Base-by-base conservation (phyloP, 352 stramenopile species). In the Pythium pectinolyticum region DNA sequence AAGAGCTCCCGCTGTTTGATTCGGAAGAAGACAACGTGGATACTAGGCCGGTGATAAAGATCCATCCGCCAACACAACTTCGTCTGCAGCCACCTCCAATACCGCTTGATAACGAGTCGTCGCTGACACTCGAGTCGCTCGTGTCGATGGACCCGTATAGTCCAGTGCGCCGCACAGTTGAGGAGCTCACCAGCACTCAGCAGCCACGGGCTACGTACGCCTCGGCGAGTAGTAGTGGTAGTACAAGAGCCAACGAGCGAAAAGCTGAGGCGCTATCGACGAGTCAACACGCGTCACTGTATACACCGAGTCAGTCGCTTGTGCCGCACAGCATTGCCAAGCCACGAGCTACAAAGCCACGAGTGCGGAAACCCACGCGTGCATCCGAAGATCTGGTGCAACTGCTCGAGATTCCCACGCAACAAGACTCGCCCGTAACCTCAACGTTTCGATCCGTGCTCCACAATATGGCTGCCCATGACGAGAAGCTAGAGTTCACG, bases 81-180 rank as follows among this genome's bases (percentile, higher is more conserved):
- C 22, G 3, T 5, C 11, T 14, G 20, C 17, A 5, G 15, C 8
- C 35, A 11, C 12, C 35, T 7, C 35, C 35, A 19, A 6, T 17
- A 43, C n/a, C 4, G 20, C 10, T 25, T 51, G 28, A 54, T 20
- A 7, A 9, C 12, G 50, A 57, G 10, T 10, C n/a, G 2, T 10
- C 28, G 5, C 5, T 58, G 3, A 62, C 61, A 10, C 54, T 68
- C 3, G 61, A 69, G 32, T 48, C 54, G 15, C 41, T 69, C 25
- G 62, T 39, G 9, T 49, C 54, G 6, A 63, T 63, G 55, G 54
- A 69, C 32, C 54, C n/a, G 19, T 63, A 63, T 24, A 69, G 49
- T 28, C 47, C 40, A n/a, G n/a, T n/a, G n/a, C n/a, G n/a, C n/a
- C n/a, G n/a, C n/a, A n/a, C n/a, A n/a, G n/a, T n/a, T n/a, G n/a